Evolutionary conservation across 768 basidiomycete species (phyloP), one percentile per base, ranked within the genome.

Genomic region (Phallus indusiatus): DNA sequence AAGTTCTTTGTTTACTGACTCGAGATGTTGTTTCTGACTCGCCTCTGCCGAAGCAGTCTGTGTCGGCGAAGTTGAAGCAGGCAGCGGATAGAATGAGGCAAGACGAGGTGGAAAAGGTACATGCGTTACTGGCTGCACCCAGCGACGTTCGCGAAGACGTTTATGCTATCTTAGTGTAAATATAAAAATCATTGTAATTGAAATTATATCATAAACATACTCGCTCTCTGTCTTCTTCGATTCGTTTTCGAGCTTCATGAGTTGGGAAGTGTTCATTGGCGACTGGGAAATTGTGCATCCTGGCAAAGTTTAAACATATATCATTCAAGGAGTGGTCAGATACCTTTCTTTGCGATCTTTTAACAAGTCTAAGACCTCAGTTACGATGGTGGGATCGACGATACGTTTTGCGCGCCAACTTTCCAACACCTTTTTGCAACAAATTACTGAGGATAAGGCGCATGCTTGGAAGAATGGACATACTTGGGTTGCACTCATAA

Each of bases 171-270:
- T 17, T 10, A 55, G 33, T 21, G 49, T 17, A 18, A 16, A 52
- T 14, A 22, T 61, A 24, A 24, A 18, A 8, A 33, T 36, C 50
- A 36, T 5, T 21, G 34, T 37, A 34, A 34, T 11, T 12, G 17
- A 20, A 10, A n/a, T 16, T 9, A 48, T 24, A 20, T 16, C 20
- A 57, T n/a, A 12, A 18, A 62, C 73, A 46, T 53, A 74, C 74
- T 42, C 94, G 81, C 66, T 94, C 93, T 1, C 92, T 78, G 69
- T 94, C 93, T 65, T 94, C 92, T 69, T 95, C 91, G 63, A 95
- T 92, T 12, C 91, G 85, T 60, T 86, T 84, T 67, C 90, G 79
- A 28, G 91, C 80, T 54, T 94, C 90, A n/a, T 48, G 24, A 5
- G 54, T 24, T 24, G 58, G 47, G 47, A 62, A 21, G 36, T 61